phyloP scores from a whole-genome alignment of 352 stramenopile genomes.

The Phytophthora capsici region DNA sequence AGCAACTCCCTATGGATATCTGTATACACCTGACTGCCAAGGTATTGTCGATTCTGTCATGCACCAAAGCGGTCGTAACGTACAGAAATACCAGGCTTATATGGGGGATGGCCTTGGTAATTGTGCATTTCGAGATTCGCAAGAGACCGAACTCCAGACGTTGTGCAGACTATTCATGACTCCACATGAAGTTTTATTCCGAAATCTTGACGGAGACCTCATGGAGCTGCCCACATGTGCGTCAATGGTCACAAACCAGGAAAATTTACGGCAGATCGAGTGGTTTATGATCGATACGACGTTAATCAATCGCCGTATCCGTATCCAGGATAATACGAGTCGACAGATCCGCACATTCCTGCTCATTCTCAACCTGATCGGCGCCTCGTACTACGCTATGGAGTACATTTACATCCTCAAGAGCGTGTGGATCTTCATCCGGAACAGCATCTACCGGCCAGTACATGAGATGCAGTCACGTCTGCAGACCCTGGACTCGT shows the following conservation, averaged over 20 bases:
- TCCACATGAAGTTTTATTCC: constrained; percentile 35
- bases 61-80: constrained; percentile 42
- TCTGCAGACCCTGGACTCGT: constrained; percentile 4
- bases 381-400: constrained; percentile 36
- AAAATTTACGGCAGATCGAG: constrained; percentile 40
- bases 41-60: constrained; percentile 33
- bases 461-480: constrained; percentile 7
- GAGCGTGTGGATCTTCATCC: constrained; percentile 32
- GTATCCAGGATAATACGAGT: constrained; percentile 51
- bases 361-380: constrained; percentile 46
- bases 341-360: constrained; percentile 45
- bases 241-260: constrained; percentile 26
- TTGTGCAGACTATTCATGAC: constrained; percentile 46
- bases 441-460: constrained; percentile 31
- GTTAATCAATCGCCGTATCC: constrained; percentile 28
- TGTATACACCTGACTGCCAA: constrained; percentile 44
- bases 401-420: constrained; percentile 45
- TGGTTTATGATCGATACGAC: constrained; percentile 44
- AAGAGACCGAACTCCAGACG: constrained; percentile 45
- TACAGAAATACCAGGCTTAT: constrained; percentile 54
- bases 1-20: constrained; percentile 42
- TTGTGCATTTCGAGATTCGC: constrained; percentile 45
- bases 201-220: constrained; percentile 24
- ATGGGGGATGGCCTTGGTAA: constrained; percentile 45
- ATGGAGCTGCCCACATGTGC: constrained; percentile 28